These are phyloP conservation scores for Abelmoschus esculentus DNA, from an alignment of 345 rosid genomes.

Conservation along the genomic window DNA sequence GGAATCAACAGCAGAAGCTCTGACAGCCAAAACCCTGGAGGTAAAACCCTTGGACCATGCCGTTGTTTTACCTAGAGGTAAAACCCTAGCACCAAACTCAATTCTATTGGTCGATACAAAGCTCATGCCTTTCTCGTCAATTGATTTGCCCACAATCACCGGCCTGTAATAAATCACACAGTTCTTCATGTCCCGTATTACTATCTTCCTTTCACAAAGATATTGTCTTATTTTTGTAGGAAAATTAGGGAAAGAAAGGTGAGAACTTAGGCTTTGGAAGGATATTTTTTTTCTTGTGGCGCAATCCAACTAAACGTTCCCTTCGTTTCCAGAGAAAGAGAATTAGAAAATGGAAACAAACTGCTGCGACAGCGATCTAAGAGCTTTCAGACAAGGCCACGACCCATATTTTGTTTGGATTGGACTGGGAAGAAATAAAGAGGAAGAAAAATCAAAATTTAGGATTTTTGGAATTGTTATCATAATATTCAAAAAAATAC, in stretches of 20 bases:
- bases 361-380: not conserved
- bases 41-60: not conserved
- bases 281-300: constrained; percentile 28
- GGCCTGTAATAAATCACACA: constrained; percentile 27
- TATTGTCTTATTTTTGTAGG: not conserved
- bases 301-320: not conserved
- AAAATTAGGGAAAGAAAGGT: no score
- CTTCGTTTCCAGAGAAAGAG: not conserved
- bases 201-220: not conserved
- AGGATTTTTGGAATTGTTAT: not conserved
- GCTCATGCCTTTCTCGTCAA: constrained; percentile 10
- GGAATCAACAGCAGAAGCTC: constrained; percentile 69
- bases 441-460: not conserved
- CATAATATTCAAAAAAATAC: no score
- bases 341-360: constrained; percentile 15
- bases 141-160: constrained; percentile 16
- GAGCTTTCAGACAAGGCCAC: constrained; percentile 2
- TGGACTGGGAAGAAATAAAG: not conserved
- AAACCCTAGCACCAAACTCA: constrained; percentile 15
- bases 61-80: constrained; percentile 11
- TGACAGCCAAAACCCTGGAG: constrained; percentile 21
- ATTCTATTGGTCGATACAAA: constrained; percentile 9
- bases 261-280: not conserved
- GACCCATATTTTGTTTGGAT: constrained; percentile 36
- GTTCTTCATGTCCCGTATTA: constrained; percentile 24